phyloP scores from a whole-genome alignment of 1,139 yeast genomes.

The Yamadazyma membranifaciens region DNA sequence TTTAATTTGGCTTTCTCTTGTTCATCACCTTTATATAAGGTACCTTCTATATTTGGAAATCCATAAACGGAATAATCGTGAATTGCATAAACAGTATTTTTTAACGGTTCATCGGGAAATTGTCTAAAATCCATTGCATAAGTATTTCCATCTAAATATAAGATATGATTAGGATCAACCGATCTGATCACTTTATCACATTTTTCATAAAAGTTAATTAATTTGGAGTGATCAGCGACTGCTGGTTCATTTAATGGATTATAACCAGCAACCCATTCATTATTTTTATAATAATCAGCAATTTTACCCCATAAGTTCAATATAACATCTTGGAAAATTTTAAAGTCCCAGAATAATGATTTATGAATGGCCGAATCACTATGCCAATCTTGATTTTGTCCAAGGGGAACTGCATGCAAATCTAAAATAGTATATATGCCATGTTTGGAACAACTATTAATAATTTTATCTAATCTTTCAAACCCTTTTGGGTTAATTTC shows the following conservation, averaged over 20 bases:
- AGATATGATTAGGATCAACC: constrained; percentile 44
- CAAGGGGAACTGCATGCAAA: constrained; percentile 47
- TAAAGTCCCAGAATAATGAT: constrained; percentile 46
- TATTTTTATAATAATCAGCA: constrained; percentile 40
- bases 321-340: constrained; percentile 41
- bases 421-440: constrained; percentile 45
- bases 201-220: constrained; percentile 33
- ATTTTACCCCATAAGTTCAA: constrained; percentile 40
- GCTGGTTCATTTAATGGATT: constrained; percentile 51
- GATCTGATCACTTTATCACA: constrained; percentile 33
- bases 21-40: constrained; percentile 29
- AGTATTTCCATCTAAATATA: constrained; percentile 46
- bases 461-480: constrained; percentile 35
- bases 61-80: constrained; percentile 44
- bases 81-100: constrained; percentile 45
- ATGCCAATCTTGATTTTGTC: constrained; percentile 53
- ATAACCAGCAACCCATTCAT: constrained; percentile 47
- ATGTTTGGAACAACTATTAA: constrained; percentile 36
- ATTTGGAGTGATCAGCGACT: constrained; percentile 33
- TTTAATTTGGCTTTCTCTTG: constrained; percentile 30
- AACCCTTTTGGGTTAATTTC: constrained; percentile 40
- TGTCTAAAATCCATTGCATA: constrained; percentile 47
- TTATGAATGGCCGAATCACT: constrained; percentile 42
- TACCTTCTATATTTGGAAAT: constrained; percentile 35
- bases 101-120: constrained; percentile 35